These are phyloP conservation scores for Singerocomus rubriflavus DNA, from an alignment of 1,284 basidiomycete species.

Conservation along the genomic window DNA sequence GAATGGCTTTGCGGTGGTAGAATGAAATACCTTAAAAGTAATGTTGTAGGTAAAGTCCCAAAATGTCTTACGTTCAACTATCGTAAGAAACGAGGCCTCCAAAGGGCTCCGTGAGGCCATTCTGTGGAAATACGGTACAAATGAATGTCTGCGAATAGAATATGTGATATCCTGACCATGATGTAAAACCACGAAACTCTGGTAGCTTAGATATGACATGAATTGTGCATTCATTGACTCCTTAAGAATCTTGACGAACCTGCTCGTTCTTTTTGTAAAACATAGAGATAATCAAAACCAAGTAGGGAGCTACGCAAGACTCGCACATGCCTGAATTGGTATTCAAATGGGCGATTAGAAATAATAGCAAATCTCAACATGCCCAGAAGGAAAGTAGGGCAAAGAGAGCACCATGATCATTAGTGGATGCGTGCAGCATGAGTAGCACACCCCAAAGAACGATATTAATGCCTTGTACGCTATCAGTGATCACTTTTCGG, in stretches of 20 bases:
- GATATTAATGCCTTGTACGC: conserved; percentile 49
- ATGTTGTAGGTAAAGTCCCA: not conserved
- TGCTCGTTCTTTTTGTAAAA: conserved; percentile 69
- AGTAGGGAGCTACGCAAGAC: conserved; percentile 57
- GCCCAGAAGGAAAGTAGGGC: conserved; percentile 46
- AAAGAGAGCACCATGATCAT: conserved; percentile 58
- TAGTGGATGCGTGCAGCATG: conserved; percentile 54
- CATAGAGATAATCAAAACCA: conserved; percentile 61
- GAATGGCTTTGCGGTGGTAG: conserved; percentile 44
- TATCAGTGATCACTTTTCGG: not conserved
- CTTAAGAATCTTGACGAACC: conserved; percentile 23
- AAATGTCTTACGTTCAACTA: conserved; percentile 12
- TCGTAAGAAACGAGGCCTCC: conserved; percentile 69
- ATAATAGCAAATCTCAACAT: not conserved
- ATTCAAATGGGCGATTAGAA: conserved; percentile 5
- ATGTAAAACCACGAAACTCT: conserved; percentile 68
- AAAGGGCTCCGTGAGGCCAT: conserved; percentile 59
- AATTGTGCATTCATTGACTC: not conserved
- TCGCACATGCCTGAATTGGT: conserved; percentile 55
- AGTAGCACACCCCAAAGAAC: conserved; percentile 57
- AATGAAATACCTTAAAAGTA: conserved; percentile 52
- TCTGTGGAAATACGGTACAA: conserved; percentile 34
- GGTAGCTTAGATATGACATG: conserved; percentile 38
- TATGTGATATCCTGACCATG: conserved; percentile 42
- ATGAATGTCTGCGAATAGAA: not conserved